Conservation (phyloP, 352 stramenopile species). For the Plasmopara muralis region DNA sequence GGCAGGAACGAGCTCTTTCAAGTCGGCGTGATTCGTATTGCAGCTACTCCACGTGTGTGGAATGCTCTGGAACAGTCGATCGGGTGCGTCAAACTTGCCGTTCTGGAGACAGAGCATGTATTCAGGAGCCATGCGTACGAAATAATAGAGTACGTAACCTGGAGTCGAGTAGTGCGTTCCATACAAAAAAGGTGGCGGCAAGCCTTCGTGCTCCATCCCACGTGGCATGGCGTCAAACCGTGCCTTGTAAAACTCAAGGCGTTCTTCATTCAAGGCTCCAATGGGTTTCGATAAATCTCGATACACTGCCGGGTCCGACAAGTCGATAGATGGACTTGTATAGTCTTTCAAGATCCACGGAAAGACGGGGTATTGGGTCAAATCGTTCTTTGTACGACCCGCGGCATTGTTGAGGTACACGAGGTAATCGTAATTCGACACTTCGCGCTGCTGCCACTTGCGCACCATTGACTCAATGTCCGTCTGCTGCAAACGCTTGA, state of each 20-base stretch:
- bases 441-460: conserved; percentile 75
- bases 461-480: conserved; percentile 71
- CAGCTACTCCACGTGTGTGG: conserved; percentile 87
- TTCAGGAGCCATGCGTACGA: conserved; percentile 95
- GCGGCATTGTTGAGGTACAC: conserved; percentile 85
- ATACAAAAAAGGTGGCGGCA: conserved; percentile 95
- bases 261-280: conserved; percentile 87
- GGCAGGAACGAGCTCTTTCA: conserved; percentile 98
- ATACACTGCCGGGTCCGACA: conserved; percentile 80
- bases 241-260: conserved; percentile 83
- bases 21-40: conserved; percentile 87
- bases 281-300: conserved; percentile 94
- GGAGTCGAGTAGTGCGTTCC: conserved; percentile 90
- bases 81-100: conserved; percentile 97
- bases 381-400: conserved; percentile 81
- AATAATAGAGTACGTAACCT: conserved; percentile 97
- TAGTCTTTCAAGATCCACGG: conserved; percentile 95
- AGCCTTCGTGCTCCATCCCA: conserved; percentile 64
- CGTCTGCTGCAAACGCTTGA: conserved; percentile 53
- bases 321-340: conserved; percentile 67
- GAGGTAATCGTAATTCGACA: conserved; percentile 95
- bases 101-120: conserved; percentile 96
- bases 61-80: conserved; percentile 96
- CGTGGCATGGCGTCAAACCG: conserved; percentile 87
- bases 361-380: conserved; percentile 97